Base-by-base conservation (phyloP, 1,284 basidiomycete species). In the Ustilago hordei region DNA sequence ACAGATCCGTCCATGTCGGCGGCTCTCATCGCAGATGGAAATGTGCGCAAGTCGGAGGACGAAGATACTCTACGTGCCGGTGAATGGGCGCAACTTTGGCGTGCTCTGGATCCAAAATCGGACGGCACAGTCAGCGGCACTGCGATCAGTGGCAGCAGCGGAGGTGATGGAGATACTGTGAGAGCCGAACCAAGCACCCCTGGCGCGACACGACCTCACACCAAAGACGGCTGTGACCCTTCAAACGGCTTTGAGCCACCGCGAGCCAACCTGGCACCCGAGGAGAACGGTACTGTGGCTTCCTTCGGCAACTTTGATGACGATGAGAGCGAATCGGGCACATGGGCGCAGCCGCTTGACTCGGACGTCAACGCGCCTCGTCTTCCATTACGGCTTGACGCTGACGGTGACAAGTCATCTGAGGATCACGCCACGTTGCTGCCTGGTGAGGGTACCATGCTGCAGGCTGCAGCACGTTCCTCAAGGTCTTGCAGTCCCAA, bases 341-440 rank as follows among this genome's bases (percentile, higher is more conserved):
- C 82, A 8, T 83, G 82, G 82, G 80, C 81, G n/a, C 81, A 81
- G 56, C 81, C 81, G n/a, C 66, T 83, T 34, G 77, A 83, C 39
- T 53, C 79, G 15, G 72, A 73, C 45, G 60, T 36, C 45, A 62
- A 61, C 39, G 72, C 64, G 41, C 66, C 62, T 35, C 79, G 65
- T 45, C 72, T 75, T 19, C 74, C 69, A 8, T 55, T 75, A 56
- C 64, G 69, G 19, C 48, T 72, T 3, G 62, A 60, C 6, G 41
- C 28, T 28, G 52, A 69, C 23, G 48, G 54, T 28, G 61, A 64
- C 13, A 36, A 48, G 35, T 53, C 64, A 13, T 47, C 70, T 0
- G 74, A 71, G 48, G 68, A 67, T 19, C 68, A 70, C 28, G 58
- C 55, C 4, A 77, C 75, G 12, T 45, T 77, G 55, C 64, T 69